Percentiles rank a stretch among this genome's conserved stretches.
These are phyloP conservation scores for Sporothrix curviconia DNA, from an alignment of 2,329 filamentous ascomycete species.

Conservation along the genomic window DNA sequence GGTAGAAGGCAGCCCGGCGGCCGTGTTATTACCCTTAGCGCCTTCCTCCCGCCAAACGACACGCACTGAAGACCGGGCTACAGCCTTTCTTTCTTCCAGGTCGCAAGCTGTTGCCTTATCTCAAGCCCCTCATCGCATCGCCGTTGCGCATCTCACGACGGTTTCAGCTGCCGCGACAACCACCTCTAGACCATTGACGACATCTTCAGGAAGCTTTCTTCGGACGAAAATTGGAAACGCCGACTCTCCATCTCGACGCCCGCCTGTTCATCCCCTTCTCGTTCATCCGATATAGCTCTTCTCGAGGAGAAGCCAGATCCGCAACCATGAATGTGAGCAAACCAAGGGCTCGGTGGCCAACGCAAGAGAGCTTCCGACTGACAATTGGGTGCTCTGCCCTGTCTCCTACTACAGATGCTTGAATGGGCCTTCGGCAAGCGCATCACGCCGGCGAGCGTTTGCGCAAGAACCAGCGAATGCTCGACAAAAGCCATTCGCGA, in stretches of 20 bases:
- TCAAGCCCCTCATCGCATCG: neutral
- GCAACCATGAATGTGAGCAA: constrained; percentile 16
- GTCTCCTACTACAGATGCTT: constrained; percentile 59
- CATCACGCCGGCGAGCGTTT: constrained; percentile 89
- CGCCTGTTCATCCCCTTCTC: neutral
- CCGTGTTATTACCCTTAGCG: neutral
- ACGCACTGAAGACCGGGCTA: neutral
- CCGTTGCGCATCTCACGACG: neutral
- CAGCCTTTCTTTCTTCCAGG: neutral
- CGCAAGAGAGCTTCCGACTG: neutral
- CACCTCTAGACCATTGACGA: neutral
- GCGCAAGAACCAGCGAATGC: constrained; percentile 88
- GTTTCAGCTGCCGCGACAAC: neutral
- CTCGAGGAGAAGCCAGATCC: neutral
- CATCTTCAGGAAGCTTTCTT: no score
- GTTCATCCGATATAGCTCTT: neutral
- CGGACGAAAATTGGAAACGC: neutral
- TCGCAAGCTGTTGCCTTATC: constrained; percentile 12
- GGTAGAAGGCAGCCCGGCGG: no score
- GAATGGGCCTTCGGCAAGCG: constrained; percentile 99
- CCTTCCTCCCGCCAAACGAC: neutral
- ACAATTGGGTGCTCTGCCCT: neutral
- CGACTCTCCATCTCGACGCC: neutral
- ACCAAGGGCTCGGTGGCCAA: neutral
- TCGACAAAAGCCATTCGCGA: constrained; percentile 97